phyloP scores from a whole-genome alignment of 2,329 filamentous ascomycete genomes.

The Neoarthrinium moseri region DNA sequence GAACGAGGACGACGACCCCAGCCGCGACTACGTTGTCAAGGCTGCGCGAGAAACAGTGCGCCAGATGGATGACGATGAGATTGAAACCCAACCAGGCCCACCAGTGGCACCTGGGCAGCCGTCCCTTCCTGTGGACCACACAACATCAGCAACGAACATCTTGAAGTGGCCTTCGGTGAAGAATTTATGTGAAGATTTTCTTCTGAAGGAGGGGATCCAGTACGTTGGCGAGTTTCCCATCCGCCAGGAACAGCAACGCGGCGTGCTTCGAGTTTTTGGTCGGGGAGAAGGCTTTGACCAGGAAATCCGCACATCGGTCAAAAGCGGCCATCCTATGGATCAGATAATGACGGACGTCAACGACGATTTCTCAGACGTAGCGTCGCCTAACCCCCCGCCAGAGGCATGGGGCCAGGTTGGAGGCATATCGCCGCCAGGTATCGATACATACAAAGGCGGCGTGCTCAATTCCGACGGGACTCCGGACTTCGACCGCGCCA shows the following conservation, averaged over 20 bases:
- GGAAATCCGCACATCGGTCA: slow-evolving; percentile 52
- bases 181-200: slow-evolving; percentile 55
- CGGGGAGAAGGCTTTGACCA: slow-evolving; percentile 66
- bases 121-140: slow-evolving; percentile 81
- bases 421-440: slow-evolving; percentile 41
- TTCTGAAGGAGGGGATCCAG: slow-evolving; percentile 49
- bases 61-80: slow-evolving; percentile 41
- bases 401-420: slow-evolving; percentile 60
- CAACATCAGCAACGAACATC: slow-evolving; percentile 82
- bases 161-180: slow-evolving; percentile 70
- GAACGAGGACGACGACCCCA: slow-evolving; percentile 21
- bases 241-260: slow-evolving; percentile 70
- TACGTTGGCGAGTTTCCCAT: slow-evolving; percentile 73
- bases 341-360: slow-evolving; percentile 33
- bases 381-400: slow-evolving; percentile 53
- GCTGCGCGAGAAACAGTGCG: slow-evolving; percentile 32
- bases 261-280: slow-evolving; percentile 73
- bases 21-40: slow-evolving; percentile 5
- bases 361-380: slow-evolving; percentile 47
- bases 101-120: slow-evolving; percentile 58
- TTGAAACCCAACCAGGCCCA: slow-evolving; percentile 50
- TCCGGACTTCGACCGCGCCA: slow-evolving; percentile 51
- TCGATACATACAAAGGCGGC: slow-evolving; percentile 35
- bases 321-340: slow-evolving; percentile 34
- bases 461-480: slow-evolving; percentile 42